A percentile compares a stretch with the other conserved stretches of the same genome.
phyloP scores from a whole-genome alignment of 805 yeast genomes.

The Ogataea paradorogensis region DNA sequence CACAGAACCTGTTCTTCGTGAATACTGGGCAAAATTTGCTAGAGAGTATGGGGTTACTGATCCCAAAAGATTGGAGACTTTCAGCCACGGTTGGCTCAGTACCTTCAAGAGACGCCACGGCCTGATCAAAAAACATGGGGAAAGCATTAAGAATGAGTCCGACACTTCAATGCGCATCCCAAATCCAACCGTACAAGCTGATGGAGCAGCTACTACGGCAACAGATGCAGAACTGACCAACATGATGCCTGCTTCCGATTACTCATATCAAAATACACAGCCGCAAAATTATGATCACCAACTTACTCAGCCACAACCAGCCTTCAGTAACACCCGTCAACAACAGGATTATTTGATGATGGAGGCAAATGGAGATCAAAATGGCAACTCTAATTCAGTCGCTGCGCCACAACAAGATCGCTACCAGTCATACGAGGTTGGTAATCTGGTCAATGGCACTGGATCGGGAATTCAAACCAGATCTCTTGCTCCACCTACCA shows the following conservation, averaged over 20 bases:
- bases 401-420: constrained; percentile 11
- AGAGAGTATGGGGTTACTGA: constrained; percentile 56
- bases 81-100: constrained; percentile 62
- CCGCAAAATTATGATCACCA: constrained; percentile 10
- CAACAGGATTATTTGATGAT: constrained; percentile 18
- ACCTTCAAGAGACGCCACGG: constrained; percentile 60
- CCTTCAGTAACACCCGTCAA: constrained; percentile 13
- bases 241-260: constrained; percentile 18
- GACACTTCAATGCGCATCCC: constrained; percentile 1
- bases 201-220: not conserved
- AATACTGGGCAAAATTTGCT: constrained; percentile 55
- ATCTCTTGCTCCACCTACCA: constrained; percentile 6
- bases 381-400: constrained; percentile 3
- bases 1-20: constrained; percentile 53
- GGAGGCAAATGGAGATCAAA: constrained; percentile 11
- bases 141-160: constrained; percentile 2
- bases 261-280: constrained; percentile 9
- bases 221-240: constrained; percentile 10
- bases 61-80: constrained; percentile 52
- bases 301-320: constrained; percentile 14
- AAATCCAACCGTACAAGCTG: not conserved
- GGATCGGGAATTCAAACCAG: constrained; percentile 9
- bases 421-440: constrained; percentile 18
- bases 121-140: constrained; percentile 15
- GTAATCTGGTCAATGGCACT: constrained; percentile 12